These are phyloP conservation scores for Elsinoe ampelina DNA, from an alignment of 2,329 filamentous ascomycete genomes.

Conservation along the genomic window DNA sequence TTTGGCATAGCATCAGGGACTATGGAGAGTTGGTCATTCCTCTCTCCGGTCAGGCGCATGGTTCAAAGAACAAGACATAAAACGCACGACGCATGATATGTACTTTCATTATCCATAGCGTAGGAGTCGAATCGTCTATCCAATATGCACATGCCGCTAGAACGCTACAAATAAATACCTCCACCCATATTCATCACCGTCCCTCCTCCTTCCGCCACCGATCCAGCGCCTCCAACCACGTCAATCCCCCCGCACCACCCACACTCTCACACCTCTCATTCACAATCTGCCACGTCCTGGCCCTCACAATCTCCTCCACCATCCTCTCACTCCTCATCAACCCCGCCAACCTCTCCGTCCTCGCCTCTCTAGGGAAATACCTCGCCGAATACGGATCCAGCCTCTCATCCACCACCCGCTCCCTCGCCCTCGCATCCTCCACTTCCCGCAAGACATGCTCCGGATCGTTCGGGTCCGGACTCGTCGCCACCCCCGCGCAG, in stretches of 20 bases:
- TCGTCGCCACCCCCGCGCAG: conserved; percentile 78
- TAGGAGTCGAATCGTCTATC: conserved; percentile 7
- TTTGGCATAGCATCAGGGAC: conserved; percentile 51
- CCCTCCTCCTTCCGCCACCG: conserved; percentile 44
- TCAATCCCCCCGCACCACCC: conserved; percentile 43
- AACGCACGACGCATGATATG: not conserved
- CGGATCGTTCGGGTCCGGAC: conserved; percentile 78
- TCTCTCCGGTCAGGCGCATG: not conserved
- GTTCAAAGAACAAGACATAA: not conserved
- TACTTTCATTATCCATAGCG: not conserved
- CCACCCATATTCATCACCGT: not conserved
- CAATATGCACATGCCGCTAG: conserved; percentile 4
- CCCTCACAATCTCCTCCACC: conserved; percentile 70
- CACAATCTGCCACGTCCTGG: conserved; percentile 72
- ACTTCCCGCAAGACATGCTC: conserved; percentile 60
- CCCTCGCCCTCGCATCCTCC: conserved; percentile 60
- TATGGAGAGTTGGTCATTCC: conserved; percentile 33
- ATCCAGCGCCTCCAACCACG: conserved; percentile 54
- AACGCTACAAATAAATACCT: not conserved
- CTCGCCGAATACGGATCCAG: conserved; percentile 83
- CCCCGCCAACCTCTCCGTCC: conserved; percentile 69
- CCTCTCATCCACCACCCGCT: conserved; percentile 73
- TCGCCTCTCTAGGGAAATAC: conserved; percentile 68
- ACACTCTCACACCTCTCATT: conserved; percentile 57
- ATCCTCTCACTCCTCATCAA: conserved; percentile 65